Evolutionary conservation across 106 monocot genomes (phyloP), one percentile per base, ranked within the genome.

Genomic region (Gastrodia elata): DNA sequence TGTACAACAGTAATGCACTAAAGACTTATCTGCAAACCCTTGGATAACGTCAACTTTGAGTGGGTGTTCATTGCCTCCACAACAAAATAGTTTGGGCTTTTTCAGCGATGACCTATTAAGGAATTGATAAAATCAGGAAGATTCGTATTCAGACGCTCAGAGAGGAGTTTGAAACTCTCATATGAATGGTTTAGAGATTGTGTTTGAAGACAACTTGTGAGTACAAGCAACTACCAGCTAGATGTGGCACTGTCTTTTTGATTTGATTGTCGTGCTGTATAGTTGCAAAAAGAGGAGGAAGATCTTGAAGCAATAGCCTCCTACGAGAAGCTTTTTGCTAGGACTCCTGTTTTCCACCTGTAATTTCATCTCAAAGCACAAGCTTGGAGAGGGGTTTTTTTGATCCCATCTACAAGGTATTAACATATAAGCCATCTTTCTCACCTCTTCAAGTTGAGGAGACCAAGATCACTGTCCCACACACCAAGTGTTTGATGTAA

Each of bases 331-430:
- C 74, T 14, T 92, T 92, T 82, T 49, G 73, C 13, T 92, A 89
- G 74, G 81, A 89, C 80, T 92, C 8, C 78, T 68, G 24, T 64
- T 84, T 16, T 88, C 92, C 55, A 92, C 92, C n/a, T 14, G 68
- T 26, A 77, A 83, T 26, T 92, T 92, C 82, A 76, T 67, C 73
- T 39, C 64, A 39, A 79, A 83, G 86, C n/a, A n/a, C n/a, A n/a
- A n/a, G n/a, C 89, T 92, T 46, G 92, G 92, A 6, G 84, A 89
- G 69, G 92, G 92, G 27, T n/a, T 88, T 88, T 26, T 92, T 92
- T 73, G 92, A 89, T 9, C 73, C 82, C 16, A 89, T 92, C 34
- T 92, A 74, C 75, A 86, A 79, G 87, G 84, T 84, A 35, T 27
- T 39, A 43, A 56, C 9, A 33, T 6, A 16, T 1, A 37, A 61